These are phyloP conservation scores for Filosporella fistucella DNA, from an alignment of 495 filamentous ascomycete species.

Conservation along the genomic window DNA sequence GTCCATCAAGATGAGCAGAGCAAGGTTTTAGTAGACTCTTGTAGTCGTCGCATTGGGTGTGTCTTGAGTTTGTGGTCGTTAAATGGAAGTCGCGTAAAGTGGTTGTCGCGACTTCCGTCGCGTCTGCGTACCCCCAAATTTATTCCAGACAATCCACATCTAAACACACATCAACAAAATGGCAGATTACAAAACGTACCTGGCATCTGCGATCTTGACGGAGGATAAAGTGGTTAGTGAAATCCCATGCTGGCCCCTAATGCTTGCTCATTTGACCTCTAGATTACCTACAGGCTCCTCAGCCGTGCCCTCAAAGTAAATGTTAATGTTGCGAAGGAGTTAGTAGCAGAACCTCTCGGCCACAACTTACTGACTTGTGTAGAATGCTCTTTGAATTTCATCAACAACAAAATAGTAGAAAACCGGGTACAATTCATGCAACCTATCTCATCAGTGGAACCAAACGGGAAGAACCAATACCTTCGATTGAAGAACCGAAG, in stretches of 20 bases:
- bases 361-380: constrained; percentile 3
- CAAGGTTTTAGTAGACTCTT: background rate
- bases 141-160: constrained; percentile 10
- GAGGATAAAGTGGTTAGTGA: constrained; percentile 67
- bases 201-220: constrained; percentile 71
- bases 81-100: constrained; percentile 18
- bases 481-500: constrained; percentile 25
- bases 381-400: constrained; percentile 94
- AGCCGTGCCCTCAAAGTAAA: constrained; percentile 77
- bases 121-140: background rate
- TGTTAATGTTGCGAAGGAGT: constrained; percentile 81
- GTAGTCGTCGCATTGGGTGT: background rate
- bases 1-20: background rate
- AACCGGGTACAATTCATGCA: constrained; percentile 70
- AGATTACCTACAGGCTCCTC: constrained; percentile 84
- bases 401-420: constrained; percentile 69
- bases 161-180: constrained; percentile 7
- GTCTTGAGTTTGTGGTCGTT: background rate
- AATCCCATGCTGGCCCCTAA: background rate
- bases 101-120: constrained; percentile 1
- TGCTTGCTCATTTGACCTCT: constrained; percentile 1
- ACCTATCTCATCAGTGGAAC: constrained; percentile 80
- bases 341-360: constrained; percentile 20
- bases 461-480: constrained; percentile 24
- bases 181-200: constrained; percentile 62